These are phyloP conservation scores for Prototheca wickerhamii DNA, from an alignment of 163 green algal species.

Conservation along the genomic window DNA sequence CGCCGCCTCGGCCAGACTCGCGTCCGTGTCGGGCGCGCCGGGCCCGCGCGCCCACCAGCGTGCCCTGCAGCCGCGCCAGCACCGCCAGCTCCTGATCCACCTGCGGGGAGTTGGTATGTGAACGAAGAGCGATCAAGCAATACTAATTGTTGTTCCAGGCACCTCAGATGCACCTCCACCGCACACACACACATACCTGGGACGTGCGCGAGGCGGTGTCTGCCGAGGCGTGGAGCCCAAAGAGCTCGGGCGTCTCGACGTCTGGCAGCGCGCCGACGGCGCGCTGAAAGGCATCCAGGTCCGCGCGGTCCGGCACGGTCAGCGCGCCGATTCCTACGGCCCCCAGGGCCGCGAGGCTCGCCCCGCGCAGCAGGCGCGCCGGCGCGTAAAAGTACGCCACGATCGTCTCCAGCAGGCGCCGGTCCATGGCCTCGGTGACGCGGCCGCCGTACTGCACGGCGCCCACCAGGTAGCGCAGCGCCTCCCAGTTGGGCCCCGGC, in stretches of 20 bases:
- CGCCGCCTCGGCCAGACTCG: not conserved
- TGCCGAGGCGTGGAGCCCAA: not conserved
- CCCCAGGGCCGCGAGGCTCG: not conserved
- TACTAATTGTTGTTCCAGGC: no score
- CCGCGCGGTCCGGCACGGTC: not conserved
- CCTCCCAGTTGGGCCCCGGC: slow-evolving; percentile 56
- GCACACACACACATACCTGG: not conserved
- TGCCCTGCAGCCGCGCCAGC: not conserved
- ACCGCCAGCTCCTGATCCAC: not conserved
- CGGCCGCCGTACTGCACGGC: slow-evolving; percentile 90
- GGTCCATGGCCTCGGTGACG: slow-evolving; percentile 92
- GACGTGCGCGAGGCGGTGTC: not conserved
- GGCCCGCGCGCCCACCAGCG: no score
- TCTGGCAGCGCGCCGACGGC: not conserved
- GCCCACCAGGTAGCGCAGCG: slow-evolving; percentile 91
- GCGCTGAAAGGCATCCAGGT: not conserved
- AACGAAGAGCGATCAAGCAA: no score
- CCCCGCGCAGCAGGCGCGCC: slow-evolving; percentile 9
- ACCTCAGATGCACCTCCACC: not conserved
- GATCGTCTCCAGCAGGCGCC: slow-evolving; percentile 85
- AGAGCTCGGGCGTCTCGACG: slow-evolving; percentile 3
- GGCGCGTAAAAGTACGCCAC: slow-evolving; percentile 51
- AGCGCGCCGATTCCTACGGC: not conserved
- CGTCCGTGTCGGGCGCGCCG: no score
- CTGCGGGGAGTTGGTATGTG: not conserved